These are phyloP conservation scores for Remersonia thermophila DNA, from an alignment of 2,329 filamentous ascomycete species.

Conservation along the genomic window DNA sequence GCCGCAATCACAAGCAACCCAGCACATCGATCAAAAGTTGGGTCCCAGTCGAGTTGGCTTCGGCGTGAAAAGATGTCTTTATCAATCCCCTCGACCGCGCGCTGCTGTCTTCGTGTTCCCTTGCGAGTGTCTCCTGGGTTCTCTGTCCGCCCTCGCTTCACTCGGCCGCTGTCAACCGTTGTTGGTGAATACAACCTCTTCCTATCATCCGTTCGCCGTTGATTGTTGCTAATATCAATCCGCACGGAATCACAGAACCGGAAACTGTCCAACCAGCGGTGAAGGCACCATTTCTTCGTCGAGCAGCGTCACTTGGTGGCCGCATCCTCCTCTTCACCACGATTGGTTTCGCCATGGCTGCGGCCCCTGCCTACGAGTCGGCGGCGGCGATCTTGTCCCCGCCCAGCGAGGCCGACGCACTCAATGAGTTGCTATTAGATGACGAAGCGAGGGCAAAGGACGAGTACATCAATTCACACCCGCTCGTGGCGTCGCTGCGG, in stretches of 20 bases:
- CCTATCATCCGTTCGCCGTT: neutral
- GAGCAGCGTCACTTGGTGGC: conserved; percentile 33
- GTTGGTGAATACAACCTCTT: conserved; percentile 8
- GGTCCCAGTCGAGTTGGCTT: neutral
- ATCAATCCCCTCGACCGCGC: conserved; percentile 8
- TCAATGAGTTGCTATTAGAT: conserved; percentile 25
- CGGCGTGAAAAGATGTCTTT: conserved; percentile 8
- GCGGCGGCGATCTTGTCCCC: conserved; percentile 38
- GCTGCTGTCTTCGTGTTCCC: conserved; percentile 5
- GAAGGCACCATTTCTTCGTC: conserved; percentile 29
- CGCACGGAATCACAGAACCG: conserved; percentile 9
- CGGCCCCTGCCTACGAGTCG: conserved; percentile 37
- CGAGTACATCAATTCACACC: conserved; percentile 60
- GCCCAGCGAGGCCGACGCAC: conserved; percentile 54
- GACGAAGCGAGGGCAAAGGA: conserved; percentile 51
- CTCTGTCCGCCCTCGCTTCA: neutral
- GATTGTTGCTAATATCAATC: too few species aligned
- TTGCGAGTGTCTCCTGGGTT: neutral
- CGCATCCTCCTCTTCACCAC: conserved; percentile 35
- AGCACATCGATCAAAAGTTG: conserved; percentile 3
- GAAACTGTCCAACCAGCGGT: conserved; percentile 5
- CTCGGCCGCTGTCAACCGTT: conserved; percentile 12
- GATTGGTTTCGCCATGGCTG: conserved; percentile 44
- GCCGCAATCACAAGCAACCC: neutral
- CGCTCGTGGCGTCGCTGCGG: conserved; percentile 59